Evolutionary conservation across 495 filamentous ascomycete genomes (phyloP), one percentile per base, ranked within the genome.

Genomic region (Chaetomium tenue): DNA sequence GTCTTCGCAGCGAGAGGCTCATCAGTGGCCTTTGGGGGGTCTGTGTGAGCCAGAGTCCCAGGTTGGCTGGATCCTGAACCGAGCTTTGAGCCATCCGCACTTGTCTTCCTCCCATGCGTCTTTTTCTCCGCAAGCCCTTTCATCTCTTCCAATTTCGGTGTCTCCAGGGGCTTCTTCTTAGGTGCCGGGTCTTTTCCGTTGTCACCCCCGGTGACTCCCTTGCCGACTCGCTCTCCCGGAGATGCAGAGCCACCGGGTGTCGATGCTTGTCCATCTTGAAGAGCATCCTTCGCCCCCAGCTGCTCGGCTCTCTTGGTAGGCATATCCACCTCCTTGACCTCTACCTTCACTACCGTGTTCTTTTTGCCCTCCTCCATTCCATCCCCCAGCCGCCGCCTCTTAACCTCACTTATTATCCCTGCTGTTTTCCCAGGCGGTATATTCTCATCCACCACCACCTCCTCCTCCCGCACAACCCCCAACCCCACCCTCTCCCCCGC

Each of bases 391-490:
- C 56, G 50, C 57, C n/a, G 56, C 20, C 57, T 65, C 50, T 65
- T 65, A 22, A 13, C 6, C n/a, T 46, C 26, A 18, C 25, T 48
- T 18, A 33, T 33, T 33, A 11, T 37, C 33, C 33, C 33, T 8
- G 8, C 3, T 37, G 8, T 8, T 8, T 37, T 1, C 9, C 33
- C 33, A 12, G 33, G 6, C 5, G 23, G 39, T 30, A 22, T 20
- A 20, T 54, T 25, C n/a, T 51, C 42, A 5, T 53, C 47, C 39
- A 47, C 20, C 28, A 11, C 28, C 28, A 2, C 28, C 28, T 30
- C 28, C 16, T 58, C 53, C 25, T 71, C 52, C 1, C 59, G 9
- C 9, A 54, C 66, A 6, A 20, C 66, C 56, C 60, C 37, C 5
- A 25, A 48, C 2, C 52, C 54, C 9, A 60, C 56, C 28, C 64